Evolutionary conservation across 2,329 filamentous ascomycete species (phyloP), one percentile per base, ranked within the genome.

Genomic region (Ophiocordyceps camponoti-floridani): DNA sequence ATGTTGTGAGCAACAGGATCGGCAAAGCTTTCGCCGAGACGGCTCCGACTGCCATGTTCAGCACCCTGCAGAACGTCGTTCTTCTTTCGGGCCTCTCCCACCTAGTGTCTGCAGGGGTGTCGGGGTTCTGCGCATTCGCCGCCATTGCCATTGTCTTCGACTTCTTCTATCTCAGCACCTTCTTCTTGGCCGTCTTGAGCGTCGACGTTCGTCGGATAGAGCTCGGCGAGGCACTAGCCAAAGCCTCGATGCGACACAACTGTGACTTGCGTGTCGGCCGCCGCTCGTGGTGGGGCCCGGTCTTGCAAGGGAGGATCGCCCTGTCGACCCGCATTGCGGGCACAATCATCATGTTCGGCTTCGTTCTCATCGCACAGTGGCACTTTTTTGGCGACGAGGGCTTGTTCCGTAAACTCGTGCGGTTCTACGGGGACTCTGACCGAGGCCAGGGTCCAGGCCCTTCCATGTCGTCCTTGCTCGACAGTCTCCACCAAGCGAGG

Each of bases 121-220:
- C 77, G 1, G 80, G 79, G 0, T 87, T 88, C 53, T 88, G 84
- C 60, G 73, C 73, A 1, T 89, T 88, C 57, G 78, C 80, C 3
- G 79, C 79, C 2, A 74, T 88, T 44, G 84, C 83, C 1, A 74
- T 85, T 13, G 61, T 82, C 1, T 81, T 88, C 53, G 84, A 89
- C 58, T 82, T 83, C 49, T 77, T 87, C 53, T 87, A 83, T 54
- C 68, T 87, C 19, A 72, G 84, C 8, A 88, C 83, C 0, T 88
- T 87, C 61, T 88, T 89, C 54, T 67, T 87, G 4, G 77, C 83
- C 1, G 82, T 89, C 12, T 65, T 89, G 23, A 87, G 82, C 53
- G 78, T 89, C 40, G 84, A 89, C 57, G 82, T 89, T 10, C 74
- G 79, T 19, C 72, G 84, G 51, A 76, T 82, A 46, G 84, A 89